phyloP scores from a whole-genome alignment of 2,329 filamentous ascomycete genomes.

The Arthrobotrys sphaeroides region DNA sequence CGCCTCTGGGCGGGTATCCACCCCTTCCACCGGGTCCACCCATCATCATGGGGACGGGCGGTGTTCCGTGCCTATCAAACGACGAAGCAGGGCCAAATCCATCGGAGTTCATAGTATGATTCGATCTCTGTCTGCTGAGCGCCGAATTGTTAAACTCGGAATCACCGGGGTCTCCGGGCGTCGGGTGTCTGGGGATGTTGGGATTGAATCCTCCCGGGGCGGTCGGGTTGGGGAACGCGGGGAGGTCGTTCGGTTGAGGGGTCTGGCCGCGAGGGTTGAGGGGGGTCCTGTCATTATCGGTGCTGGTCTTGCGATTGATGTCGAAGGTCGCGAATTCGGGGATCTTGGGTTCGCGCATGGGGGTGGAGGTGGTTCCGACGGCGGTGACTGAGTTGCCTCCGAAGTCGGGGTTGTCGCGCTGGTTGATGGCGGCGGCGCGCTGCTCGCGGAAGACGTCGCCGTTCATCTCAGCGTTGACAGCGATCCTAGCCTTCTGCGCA shows the following conservation, averaged over 20 bases:
- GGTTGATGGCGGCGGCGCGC: constrained; percentile 33
- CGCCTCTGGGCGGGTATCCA: constrained; percentile 51
- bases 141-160: constrained; percentile 24
- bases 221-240: constrained; percentile 35
- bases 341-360: constrained; percentile 55
- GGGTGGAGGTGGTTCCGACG: neutral
- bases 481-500: constrained; percentile 89
- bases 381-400: constrained; percentile 18
- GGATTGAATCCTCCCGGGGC: constrained; percentile 50
- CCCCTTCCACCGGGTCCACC: constrained; percentile 33
- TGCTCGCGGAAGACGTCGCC: constrained; percentile 69
- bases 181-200: constrained; percentile 44
- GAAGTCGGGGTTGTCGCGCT: constrained; percentile 3
- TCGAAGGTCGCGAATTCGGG: constrained; percentile 58
- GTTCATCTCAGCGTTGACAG: constrained; percentile 96
- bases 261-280: constrained; percentile 55
- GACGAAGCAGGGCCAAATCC: constrained; percentile 44
- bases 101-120: constrained; percentile 53
- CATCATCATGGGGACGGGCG: constrained; percentile 37
- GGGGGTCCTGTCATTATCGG: constrained; percentile 57
- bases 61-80: constrained; percentile 44
- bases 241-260: constrained; percentile 41
- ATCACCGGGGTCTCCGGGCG: constrained; percentile 26
- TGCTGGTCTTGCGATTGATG: constrained; percentile 47
- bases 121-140: constrained; percentile 51